Conservation (phyloP, 1,284 basidiomycete genomes). For the Pseudozyma pruni region DNA sequence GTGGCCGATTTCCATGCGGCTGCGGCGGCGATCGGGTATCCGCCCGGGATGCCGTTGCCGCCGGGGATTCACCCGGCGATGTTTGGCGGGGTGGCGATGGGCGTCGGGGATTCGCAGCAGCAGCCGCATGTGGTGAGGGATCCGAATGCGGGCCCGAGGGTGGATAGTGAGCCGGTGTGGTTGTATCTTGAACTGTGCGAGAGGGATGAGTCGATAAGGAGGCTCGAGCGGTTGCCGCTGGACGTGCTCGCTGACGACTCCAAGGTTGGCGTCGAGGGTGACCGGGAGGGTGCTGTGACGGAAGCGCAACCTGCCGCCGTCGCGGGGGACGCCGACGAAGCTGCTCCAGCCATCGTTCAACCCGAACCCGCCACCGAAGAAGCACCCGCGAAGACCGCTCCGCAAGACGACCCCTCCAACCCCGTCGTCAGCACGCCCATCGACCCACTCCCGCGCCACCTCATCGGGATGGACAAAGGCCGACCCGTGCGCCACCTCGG, state of each 20-base stretch:
- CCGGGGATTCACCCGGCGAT: conserved; percentile 35
- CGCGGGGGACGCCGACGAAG: background rate
- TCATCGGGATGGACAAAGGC: conserved; percentile 60
- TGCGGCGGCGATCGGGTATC: conserved; percentile 38
- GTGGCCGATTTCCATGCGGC: conserved; percentile 47
- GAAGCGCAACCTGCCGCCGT: background rate
- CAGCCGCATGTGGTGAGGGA: conserved; percentile 40
- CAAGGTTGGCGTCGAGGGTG: conserved; percentile 14
- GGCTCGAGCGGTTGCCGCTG: conserved; percentile 31
- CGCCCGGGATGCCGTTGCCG: conserved; percentile 38
- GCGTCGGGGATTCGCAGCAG: conserved; percentile 23
- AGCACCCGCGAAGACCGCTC: background rate
- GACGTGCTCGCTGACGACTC: conserved; percentile 27
- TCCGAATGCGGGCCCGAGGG: conserved; percentile 57
- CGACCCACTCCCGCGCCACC: conserved; percentile 45
- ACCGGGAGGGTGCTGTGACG: background rate
- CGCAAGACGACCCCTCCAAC: background rate
- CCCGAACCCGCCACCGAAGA: too few species aligned
- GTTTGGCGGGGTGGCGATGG: conserved; percentile 25
- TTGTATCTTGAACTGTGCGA: conserved; percentile 63
- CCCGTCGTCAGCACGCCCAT: conserved; percentile 22
- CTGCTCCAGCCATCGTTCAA: background rate
- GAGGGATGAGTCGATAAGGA: conserved; percentile 45
- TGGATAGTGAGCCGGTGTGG: conserved; percentile 66
- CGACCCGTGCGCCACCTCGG: conserved; percentile 62